These are phyloP conservation scores for Moricandia arvensis DNA, from an alignment of 345 rosid genomes.

Conservation along the genomic window DNA sequence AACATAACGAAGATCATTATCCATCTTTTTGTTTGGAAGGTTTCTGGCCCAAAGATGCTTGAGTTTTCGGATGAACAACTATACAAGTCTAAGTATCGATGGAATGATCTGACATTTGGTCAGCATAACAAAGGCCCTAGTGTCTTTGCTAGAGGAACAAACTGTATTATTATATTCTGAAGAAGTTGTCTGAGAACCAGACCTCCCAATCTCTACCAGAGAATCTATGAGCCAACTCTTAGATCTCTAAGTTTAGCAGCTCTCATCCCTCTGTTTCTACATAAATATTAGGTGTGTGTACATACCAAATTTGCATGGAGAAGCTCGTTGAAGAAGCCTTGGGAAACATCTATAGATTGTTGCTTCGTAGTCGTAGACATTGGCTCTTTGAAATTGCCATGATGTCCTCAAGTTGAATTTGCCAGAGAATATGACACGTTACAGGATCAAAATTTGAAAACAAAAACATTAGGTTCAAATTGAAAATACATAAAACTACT, in stretches of 20 bases:
- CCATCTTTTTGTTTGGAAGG: neutral
- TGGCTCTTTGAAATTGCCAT: too few relatives aligned
- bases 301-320: neutral
- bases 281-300: neutral
- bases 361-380: too few relatives aligned
- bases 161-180: too few relatives aligned
- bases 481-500: neutral
- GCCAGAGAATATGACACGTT: neutral
- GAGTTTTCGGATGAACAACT: neutral
- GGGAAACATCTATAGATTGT: too few relatives aligned
- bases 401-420: too few relatives aligned
- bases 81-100: conserved; percentile 76
- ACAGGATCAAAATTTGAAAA: neutral
- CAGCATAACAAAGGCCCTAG: conserved; percentile 53
- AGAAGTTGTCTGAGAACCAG: neutral
- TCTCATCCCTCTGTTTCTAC: neutral
- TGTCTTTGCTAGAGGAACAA: too few relatives aligned
- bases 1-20: conserved; percentile 14
- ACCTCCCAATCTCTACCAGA: neutral
- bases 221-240: neutral
- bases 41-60: neutral
- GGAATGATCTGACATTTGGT: conserved; percentile 80
- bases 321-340: too few relatives aligned
- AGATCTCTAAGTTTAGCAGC: neutral
- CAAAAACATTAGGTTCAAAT: neutral